Evolutionary conservation across 116 monocot genomes (phyloP).

Genomic region (Papilionanthe hybrid): DNA sequence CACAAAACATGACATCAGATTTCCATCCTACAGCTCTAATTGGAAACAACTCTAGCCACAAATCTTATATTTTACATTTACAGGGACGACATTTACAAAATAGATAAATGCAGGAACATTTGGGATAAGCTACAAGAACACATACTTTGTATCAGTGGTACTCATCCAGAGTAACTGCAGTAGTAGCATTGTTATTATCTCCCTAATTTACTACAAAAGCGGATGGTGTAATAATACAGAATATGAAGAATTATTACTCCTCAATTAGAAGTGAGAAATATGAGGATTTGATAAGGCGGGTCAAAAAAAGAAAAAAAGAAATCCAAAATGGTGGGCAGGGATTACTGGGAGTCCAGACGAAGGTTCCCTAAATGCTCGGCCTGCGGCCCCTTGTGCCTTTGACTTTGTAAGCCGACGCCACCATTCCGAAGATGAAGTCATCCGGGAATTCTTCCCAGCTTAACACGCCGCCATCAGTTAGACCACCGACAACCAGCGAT

Average conservation of each 20-base stretch:
- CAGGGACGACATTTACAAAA: neutral
- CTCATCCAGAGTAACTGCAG: slow-evolving; percentile 41
- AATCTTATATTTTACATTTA: neutral
- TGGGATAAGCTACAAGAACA: neutral
- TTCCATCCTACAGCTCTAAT: neutral
- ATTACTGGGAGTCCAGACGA: slow-evolving; percentile 25
- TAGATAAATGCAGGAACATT: neutral
- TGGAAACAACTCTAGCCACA: neutral
- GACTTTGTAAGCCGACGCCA: slow-evolving; percentile 47
- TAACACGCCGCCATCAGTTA: slow-evolving; percentile 8
- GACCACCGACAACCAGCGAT: neutral
- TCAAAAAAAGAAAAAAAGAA: too few species aligned
- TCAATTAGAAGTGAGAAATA: neutral
- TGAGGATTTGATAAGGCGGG: neutral
- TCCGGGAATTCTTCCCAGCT: slow-evolving; percentile 33
- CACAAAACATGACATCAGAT: neutral
- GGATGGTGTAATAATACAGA: neutral
- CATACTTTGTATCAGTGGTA: slow-evolving; percentile 47
- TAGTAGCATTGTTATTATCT: slow-evolving; percentile 36
- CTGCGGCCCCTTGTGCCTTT: slow-evolving; percentile 52
- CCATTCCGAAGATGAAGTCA: slow-evolving; percentile 42
- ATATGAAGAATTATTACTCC: neutral
- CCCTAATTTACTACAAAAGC: slow-evolving; percentile 9
- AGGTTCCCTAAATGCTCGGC: slow-evolving; percentile 49
- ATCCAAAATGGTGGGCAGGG: neutral